Evolutionary conservation across 139 green algal genomes (phyloP), one percentile per base, ranked within the genome.

Genomic region (Chlorella vulgaris): DNA sequence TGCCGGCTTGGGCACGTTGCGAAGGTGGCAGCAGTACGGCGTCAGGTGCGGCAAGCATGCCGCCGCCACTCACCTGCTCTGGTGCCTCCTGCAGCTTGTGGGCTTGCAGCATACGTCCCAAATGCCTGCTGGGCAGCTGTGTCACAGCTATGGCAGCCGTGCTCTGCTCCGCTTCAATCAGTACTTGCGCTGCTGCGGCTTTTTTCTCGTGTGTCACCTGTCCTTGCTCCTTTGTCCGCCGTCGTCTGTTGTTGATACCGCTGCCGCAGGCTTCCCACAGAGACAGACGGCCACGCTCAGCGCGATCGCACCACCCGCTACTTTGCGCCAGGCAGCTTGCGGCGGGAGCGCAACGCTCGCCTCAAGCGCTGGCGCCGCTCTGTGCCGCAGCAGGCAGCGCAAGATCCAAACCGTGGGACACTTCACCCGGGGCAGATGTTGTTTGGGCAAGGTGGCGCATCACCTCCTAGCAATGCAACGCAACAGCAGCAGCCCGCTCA

Each of bases 251-350:
- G 2, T 29, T 26, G 10, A 74, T 43, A 35, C 15, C 31, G 29
- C 70, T 31, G 75, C 75, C 74, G 76, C 38, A 3, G 50, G n/a
- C 62, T 83, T 15, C 10, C 47, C 35, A 69, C 77, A 4, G 77
- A 83, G 66, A 26, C 77, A 26, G 77, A 83, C 28, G 77, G 77
- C 1, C 77, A 83, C 55, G 24, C 53, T 28, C 73, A 69, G 36
- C 53, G 35, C 26, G 73, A 79, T 26, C 73, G 73, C 35, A 19
- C 19, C 7, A 26, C 29, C 35, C 73, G 73, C 26, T 79, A 79
- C 73, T 79, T 79, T 51, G 73, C 35, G 2, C 53, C 73, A 8
- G 13, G 22, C 53, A 50, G 33, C 3, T 33, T 51, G 51, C 73
- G 73, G 6, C 24, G n/a, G 0, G 73, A 79, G 35, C 73, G 73